Evolutionary conservation across 345 rosid species (phyloP).

Genomic region (Anacardium occidentale): DNA sequence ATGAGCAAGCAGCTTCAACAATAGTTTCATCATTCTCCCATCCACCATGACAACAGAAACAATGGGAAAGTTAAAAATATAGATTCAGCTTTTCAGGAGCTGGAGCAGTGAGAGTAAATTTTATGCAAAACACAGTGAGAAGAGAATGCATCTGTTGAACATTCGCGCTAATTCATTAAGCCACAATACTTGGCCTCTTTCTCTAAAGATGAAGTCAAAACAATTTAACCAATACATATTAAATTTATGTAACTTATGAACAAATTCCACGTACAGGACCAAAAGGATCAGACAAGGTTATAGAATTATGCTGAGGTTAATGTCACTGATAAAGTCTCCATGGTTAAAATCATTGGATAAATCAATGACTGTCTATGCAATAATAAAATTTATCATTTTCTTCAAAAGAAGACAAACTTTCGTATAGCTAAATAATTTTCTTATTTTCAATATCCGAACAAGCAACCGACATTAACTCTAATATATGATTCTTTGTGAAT

Average conservation of each 20-base stretch:
- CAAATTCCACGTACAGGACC: constrained; percentile 22
- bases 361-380: not conserved
- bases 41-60: constrained; percentile 63
- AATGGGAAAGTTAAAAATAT: not conserved
- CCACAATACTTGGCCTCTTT: not conserved
- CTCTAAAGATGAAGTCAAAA: not conserved
- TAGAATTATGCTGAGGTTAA: constrained; percentile 6
- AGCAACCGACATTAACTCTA: no score
- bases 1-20: constrained; percentile 66
- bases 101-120: not conserved
- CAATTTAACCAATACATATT: not conserved
- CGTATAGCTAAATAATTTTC: not conserved
- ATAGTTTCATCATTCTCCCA: constrained; percentile 97
- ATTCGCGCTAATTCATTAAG: not conserved
- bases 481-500: no score
- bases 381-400: not conserved
- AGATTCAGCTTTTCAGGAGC: not conserved
- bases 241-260: constrained; percentile 1
- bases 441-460: no score
- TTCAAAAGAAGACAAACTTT: not conserved
- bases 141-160: constrained; percentile 68
- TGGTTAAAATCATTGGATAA: not conserved
- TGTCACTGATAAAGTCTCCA: constrained; percentile 6
- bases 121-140: not conserved
- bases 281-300: not conserved